Evolutionary conservation across 192 early-diverging fungal species (phyloP), one percentile per base, ranked within the genome.

Genomic region (Cladochytrium replicatum): DNA sequence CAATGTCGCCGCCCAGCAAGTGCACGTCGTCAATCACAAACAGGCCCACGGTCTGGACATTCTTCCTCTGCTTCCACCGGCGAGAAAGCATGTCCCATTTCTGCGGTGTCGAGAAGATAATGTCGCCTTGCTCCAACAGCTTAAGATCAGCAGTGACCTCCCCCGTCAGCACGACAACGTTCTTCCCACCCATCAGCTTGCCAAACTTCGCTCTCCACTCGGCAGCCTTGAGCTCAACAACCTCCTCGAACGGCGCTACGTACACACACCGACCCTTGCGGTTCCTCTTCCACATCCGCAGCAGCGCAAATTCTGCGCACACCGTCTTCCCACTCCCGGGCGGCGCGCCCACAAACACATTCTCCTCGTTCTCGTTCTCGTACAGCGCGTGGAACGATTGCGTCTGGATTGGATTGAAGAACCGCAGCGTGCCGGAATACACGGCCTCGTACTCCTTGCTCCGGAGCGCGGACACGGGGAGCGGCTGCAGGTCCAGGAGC

Each of bases 41-140:
- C 27, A 97, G 65, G 25, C 84, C 83, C 0, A 97, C 69, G 1
- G 81, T 86, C 50, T 92, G 89, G 29, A 99, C 89, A 40, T 86
- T 86, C 59, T 87, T 89, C 32, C 93, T 76, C 70, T 92, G 89
- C 50, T 89, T 88, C 96, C 96, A 99, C 27, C 89, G 65, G 7
- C 96, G 74, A 6, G 91, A 95, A 17, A 99, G 64, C 52, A 83
- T 81, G 63, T 99, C 96, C 94, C 94, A 99, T 48, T 91, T 80
- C 4, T 68, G 63, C 19, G 96, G 91, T 9, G 96, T 97, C 24
- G 82, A 68, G 30, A 95, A 68, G 29, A 97, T 77, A 6, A 99
- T 72, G 66, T 99, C 89, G n/a, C 90, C 93, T 23, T 74, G 73
- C 59, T 93, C 93, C 21, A 93, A 50, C 13, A 88, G 68, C 55